Base-by-base conservation (phyloP, 2,329 filamentous ascomycete genomes). In the Fusarium sp. region DNA sequence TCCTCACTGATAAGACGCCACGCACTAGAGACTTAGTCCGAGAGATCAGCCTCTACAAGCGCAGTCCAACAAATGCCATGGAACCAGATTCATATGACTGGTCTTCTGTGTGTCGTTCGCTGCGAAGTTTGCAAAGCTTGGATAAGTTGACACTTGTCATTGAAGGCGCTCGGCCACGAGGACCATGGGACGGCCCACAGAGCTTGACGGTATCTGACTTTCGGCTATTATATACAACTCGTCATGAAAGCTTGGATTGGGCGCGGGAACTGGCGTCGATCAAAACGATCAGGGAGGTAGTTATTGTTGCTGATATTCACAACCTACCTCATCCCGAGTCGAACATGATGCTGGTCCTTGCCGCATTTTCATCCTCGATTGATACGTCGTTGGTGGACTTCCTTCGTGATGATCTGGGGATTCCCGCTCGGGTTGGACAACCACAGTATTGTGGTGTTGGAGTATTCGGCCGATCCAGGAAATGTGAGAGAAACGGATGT, bases 351-450 rank as follows among this genome's bases (percentile, higher is more conserved):
- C 83, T 87, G 7, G 84, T 89, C 67, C 90, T 87, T 76, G 86
- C 89, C 4, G 85, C 88, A 29, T 88, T 91, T 70, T 90, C 88
- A 35, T 85, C 84, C 38, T 90, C 88, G 59, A 86, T 91, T 22
- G 86, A 90, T 69, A 84, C 79, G 11, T 86, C 86, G 5, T 86
- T 91, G 78, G 81, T 83, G 42, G 86, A 88, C 64, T 91, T 86
- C 78, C 76, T 90, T 68, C 73, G 76, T 41, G 68, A 74, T 33
- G 78, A 80, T 56, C 52, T 79, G 18, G 74, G 73, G 11, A 74
- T 78, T 63, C 75, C 76, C 20, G 73, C 75, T 8, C 62, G 65
- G 14, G 68, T 75, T 52, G 76, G 75, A 35, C 55, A 76, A 44
- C 53, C 72, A 39, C 71, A 72, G 38, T 77, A 68, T 50, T 76